Conservation (phyloP, 2,329 filamentous ascomycete species). For the Fusarium solani-melongenae region DNA sequence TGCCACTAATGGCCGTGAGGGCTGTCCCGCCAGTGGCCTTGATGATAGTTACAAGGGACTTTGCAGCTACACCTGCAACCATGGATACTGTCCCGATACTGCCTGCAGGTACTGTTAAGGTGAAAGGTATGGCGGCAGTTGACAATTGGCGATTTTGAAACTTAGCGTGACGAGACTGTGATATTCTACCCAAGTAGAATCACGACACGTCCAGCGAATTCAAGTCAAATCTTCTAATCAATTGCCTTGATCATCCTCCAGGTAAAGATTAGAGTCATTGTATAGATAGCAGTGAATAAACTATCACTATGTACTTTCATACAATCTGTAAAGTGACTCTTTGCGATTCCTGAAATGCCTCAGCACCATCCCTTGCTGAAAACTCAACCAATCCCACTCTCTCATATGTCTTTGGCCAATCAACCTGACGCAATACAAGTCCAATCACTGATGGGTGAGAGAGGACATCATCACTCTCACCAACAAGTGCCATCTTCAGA, state of each 20-base stretch:
- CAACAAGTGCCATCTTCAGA: not conserved
- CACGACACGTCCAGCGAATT: not conserved
- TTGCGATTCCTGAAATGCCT: not conserved
- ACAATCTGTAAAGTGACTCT: not conserved
- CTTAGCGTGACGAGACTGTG: not conserved
- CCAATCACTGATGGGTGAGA: not conserved
- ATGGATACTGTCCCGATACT: constrained; percentile 57
- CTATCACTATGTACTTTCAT: not conserved
- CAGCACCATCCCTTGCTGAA: not conserved
- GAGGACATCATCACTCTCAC: not conserved
- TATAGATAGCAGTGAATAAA: not conserved
- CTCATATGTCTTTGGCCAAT: not conserved
- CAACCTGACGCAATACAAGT: not conserved
- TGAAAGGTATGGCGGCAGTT: not conserved
- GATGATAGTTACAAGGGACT: constrained; percentile 55
- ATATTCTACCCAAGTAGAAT: not conserved
- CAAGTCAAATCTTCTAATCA: not conserved
- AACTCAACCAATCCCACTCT: not conserved
- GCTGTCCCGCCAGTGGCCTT: constrained; percentile 48
- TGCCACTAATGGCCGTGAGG: constrained; percentile 40
- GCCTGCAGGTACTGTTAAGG: constrained; percentile 40
- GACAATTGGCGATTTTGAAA: not conserved
- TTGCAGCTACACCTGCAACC: constrained; percentile 58
- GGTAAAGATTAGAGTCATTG: not conserved
- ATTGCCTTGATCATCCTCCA: not conserved